Evolutionary conservation across 2,329 filamentous ascomycete species (phyloP).

Genomic region (Verticillium isaacii): DNA sequence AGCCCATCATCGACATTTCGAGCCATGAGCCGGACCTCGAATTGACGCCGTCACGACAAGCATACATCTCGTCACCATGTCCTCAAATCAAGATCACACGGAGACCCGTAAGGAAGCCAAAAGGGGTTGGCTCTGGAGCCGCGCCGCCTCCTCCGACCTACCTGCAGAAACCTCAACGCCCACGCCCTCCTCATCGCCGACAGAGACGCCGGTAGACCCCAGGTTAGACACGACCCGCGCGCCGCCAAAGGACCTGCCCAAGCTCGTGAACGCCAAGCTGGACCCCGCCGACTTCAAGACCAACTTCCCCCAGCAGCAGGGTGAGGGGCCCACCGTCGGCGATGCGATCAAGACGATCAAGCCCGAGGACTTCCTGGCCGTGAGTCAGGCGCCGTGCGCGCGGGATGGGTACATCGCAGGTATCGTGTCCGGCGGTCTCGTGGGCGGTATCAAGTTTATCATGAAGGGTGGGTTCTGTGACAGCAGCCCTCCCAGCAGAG

Average conservation of each 20-base stretch:
- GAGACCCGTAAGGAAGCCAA: not conserved
- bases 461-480: slow-evolving; percentile 58
- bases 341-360: slow-evolving; percentile 66
- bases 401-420: slow-evolving; percentile 78
- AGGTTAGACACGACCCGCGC: not conserved
- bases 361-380: slow-evolving; percentile 61
- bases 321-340: slow-evolving; percentile 27
- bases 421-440: slow-evolving; percentile 71
- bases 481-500: slow-evolving; percentile 14
- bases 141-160: not conserved
- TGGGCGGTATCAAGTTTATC: slow-evolving; percentile 71
- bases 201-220: not conserved
- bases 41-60: not conserved
- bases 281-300: slow-evolving; percentile 12
- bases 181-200: not conserved
- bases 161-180: not conserved
- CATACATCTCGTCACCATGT: not conserved
- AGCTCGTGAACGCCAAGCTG: slow-evolving; percentile 8
- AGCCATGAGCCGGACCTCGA: not conserved
- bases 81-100: not conserved
- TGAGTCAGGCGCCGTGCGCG: slow-evolving; percentile 79
- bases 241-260: slow-evolving; percentile 8
- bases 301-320: slow-evolving; percentile 14
- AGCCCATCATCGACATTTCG: not conserved
- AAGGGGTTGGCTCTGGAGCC: not conserved